phyloP scores from a whole-genome alignment of 2,329 filamentous ascomycete genomes.

The Phialophora macrospora region DNA sequence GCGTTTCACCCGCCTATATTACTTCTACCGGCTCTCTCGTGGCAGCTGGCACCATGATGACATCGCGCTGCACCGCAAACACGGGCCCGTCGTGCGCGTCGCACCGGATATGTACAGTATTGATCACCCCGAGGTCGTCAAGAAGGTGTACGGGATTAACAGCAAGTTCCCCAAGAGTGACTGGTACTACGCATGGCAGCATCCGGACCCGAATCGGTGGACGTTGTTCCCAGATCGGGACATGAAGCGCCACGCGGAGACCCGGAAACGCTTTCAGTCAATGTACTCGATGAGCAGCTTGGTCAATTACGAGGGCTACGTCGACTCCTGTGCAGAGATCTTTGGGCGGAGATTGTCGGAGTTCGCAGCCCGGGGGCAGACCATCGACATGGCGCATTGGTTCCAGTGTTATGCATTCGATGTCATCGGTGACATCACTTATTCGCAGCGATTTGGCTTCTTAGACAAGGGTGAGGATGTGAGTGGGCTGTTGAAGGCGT shows the following conservation, averaged over 20 bases:
- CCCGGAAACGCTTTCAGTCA: constrained; percentile 59
- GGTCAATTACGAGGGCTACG: constrained; percentile 56
- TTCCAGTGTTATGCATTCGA: constrained; percentile 83
- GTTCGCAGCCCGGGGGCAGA: constrained; percentile 41
- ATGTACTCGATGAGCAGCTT: constrained; percentile 57
- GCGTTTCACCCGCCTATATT: constrained; percentile 54
- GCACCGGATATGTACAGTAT: constrained; percentile 36
- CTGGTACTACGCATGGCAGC: constrained; percentile 61
- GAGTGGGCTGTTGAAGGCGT: constrained; percentile 50
- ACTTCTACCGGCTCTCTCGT: constrained; percentile 46
- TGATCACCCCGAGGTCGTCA: constrained; percentile 35
- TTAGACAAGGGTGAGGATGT: constrained; percentile 75
- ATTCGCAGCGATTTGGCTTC: constrained; percentile 73
- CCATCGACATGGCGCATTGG: constrained; percentile 58
- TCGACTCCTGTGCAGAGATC: constrained; percentile 54
- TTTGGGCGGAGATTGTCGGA: constrained; percentile 49
- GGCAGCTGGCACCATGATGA: constrained; percentile 49
- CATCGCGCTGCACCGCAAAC: constrained; percentile 32
- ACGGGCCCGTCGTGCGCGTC: constrained; percentile 37
- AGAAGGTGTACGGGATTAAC: constrained; percentile 36
- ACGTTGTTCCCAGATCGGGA: constrained; percentile 74
- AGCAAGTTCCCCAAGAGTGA: constrained; percentile 37
- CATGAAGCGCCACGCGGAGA: constrained; percentile 74
- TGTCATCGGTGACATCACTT: constrained; percentile 57
- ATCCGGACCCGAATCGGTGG: constrained; percentile 60